Percentiles rank a stretch among this genome's conserved stretches.
phyloP scores from a whole-genome alignment of 768 basidiomycete genomes.

The Leccinellum albellum region DNA sequence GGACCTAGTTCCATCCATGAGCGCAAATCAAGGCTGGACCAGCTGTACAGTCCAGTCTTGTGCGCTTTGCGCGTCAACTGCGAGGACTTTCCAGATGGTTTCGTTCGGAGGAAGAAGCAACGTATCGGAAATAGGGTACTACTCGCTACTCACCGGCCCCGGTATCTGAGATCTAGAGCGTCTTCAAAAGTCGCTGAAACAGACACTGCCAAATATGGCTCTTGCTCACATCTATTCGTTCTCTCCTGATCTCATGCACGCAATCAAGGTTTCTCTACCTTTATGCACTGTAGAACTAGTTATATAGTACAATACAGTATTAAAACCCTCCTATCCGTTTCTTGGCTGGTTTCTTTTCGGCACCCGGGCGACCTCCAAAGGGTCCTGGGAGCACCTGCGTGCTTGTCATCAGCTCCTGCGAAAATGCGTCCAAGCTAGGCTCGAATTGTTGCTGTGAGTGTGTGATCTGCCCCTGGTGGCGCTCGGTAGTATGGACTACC shows the following conservation, averaged over 20 bases:
- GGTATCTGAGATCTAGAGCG: slow-evolving; percentile 1
- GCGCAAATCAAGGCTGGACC: slow-evolving; percentile 49
- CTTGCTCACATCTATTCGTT: not conserved
- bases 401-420: slow-evolving; percentile 50
- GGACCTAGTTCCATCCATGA: slow-evolving; percentile 79
- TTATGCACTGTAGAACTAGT: not conserved
- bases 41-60: slow-evolving; percentile 68
- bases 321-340: slow-evolving; percentile 77
- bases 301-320: slow-evolving; percentile 11
- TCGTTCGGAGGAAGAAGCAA: slow-evolving; percentile 19
- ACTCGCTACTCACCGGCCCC: slow-evolving; percentile 12
- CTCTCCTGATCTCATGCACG: not conserved
- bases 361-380: slow-evolving; percentile 57
- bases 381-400: slow-evolving; percentile 73
- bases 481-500: slow-evolving; percentile 7
- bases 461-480: slow-evolving; percentile 7
- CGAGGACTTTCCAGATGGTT: slow-evolving; percentile 12
- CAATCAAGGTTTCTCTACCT: not conserved
- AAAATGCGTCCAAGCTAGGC: slow-evolving; percentile 12
- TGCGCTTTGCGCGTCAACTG: slow-evolving; percentile 55
- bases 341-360: slow-evolving; percentile 50
- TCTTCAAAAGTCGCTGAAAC: slow-evolving; percentile 12
- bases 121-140: slow-evolving; percentile 18
- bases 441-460: slow-evolving; percentile 18
- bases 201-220: slow-evolving; percentile 20